phyloP scores from a whole-genome alignment of 2,329 filamentous ascomycete species.

The Periglandula ipomoeae region DNA sequence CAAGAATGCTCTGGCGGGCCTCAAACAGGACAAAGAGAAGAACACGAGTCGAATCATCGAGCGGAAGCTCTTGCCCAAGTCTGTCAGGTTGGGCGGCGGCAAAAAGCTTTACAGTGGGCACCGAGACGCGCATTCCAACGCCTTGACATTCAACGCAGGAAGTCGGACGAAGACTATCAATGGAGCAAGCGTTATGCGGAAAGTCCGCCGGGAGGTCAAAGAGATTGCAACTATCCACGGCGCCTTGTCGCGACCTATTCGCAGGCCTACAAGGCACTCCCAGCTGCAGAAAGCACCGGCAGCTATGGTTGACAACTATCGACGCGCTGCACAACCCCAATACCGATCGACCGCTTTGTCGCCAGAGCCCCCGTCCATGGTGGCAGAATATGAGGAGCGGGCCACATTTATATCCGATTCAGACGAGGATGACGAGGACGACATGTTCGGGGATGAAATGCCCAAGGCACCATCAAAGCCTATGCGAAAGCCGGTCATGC shows the following conservation, averaged over 20 bases:
- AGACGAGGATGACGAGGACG: constrained; percentile 19
- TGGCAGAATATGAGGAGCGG: constrained; percentile 24
- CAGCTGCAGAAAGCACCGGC: constrained; percentile 40
- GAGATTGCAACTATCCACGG: constrained; percentile 42
- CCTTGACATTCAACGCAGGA: constrained; percentile 35
- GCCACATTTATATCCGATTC: constrained; percentile 33
- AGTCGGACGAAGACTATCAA: constrained; percentile 43
- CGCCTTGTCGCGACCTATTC: constrained; percentile 28
- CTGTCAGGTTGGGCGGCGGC: constrained; percentile 22
- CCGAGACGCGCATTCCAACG: constrained; percentile 21
- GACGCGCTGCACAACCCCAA: constrained; percentile 31
- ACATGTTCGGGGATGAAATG: constrained; percentile 2
- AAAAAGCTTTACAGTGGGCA: constrained; percentile 18
- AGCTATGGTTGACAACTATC: constrained; percentile 44
- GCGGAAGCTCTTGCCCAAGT: constrained; percentile 34
- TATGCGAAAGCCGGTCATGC: constrained; percentile 6
- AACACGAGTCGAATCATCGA: constrained; percentile 50
- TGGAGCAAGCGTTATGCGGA: constrained; percentile 45
- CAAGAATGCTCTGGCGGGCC: constrained; percentile 44
- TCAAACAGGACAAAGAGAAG: constrained; percentile 47
- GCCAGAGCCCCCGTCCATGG: constrained; percentile 12
- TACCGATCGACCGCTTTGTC: constrained; percentile 18
- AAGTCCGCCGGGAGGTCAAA: constrained; percentile 45
- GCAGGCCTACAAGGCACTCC: constrained; percentile 20
- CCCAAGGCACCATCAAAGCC: neutral